Percentiles rank a stretch among this genome's conserved stretches.
phyloP scores from a whole-genome alignment of 2,329 filamentous ascomycete species.

The Apiospora hydei region DNA sequence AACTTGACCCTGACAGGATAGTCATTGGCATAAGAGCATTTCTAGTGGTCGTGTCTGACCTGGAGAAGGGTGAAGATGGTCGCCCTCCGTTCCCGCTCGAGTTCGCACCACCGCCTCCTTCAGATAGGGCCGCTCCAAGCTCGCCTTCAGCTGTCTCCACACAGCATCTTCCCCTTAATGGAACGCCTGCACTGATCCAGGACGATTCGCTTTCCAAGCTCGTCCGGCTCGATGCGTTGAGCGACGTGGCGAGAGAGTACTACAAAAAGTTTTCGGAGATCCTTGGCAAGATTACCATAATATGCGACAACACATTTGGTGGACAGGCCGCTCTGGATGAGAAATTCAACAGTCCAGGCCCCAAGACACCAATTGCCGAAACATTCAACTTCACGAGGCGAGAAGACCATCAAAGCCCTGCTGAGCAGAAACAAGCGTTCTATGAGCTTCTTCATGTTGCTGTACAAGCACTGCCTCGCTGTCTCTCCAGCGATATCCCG shows the following conservation, averaged over 20 bases:
- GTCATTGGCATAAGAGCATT: constrained; percentile 97
- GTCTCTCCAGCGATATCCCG: constrained; percentile 86
- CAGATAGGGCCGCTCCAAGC: constrained; percentile 53
- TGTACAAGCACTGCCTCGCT: constrained; percentile 93
- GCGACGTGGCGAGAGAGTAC: constrained; percentile 81
- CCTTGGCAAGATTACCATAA: constrained; percentile 91
- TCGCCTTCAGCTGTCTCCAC: constrained; percentile 58
- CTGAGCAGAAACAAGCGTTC: constrained; percentile 91
- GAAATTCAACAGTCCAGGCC: constrained; percentile 85
- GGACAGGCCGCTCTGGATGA: constrained; percentile 95
- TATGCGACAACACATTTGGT: constrained; percentile 96
- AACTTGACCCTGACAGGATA: constrained; percentile 93
- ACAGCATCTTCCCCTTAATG: constrained; percentile 36
- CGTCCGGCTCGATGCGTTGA: constrained; percentile 68
- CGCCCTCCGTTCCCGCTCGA: constrained; percentile 84
- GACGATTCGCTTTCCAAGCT: constrained; percentile 74
- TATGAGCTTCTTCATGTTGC: constrained; percentile 96
- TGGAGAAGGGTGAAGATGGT: constrained; percentile 82
- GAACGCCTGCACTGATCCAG: constrained; percentile 43
- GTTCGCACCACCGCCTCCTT: constrained; percentile 50
- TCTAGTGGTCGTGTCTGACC: constrained; percentile 88
- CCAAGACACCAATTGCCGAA: constrained; percentile 94
- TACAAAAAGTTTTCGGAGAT: constrained; percentile 95
- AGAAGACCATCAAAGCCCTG: constrained; percentile 75
- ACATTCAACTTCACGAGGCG: constrained; percentile 89